Base-by-base conservation (phyloP, 192 early-diverging fungal species). In the Coemansia sp. region DNA sequence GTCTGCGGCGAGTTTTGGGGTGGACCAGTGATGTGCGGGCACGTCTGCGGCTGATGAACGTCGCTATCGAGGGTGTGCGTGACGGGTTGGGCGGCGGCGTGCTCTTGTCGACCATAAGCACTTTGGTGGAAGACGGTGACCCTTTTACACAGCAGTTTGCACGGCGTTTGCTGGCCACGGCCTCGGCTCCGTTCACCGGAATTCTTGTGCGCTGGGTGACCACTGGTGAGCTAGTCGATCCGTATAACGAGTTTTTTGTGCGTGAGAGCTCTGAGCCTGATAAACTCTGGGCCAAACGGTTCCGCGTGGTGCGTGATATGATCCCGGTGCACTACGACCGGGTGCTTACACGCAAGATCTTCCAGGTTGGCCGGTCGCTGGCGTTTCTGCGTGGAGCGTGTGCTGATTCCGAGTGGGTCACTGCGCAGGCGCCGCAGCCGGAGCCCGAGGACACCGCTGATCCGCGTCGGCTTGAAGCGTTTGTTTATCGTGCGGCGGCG, bases 181-280 rank as follows among this genome's bases (percentile, higher is more conserved):
- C 91, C 55, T 70, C 94, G 0, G 81, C 78, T 36, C 97, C 97
- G n/a, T 97, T 99, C 72, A 95, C 88, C 70, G 86, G 87, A 59
- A 95, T 94, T 84, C 83, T 99, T 17, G 85, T 87, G 56, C 86
- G 87, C 32, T 99, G 97, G 97, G 87, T 99, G 17, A 94, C 91
- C 36, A 90, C 93, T 60, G 97, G 97, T 31, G 95, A 96, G 76
- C 82, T 99, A 45, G 89, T 90, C 20, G 97, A 99, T 72, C 93
- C 93, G 18, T 90, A 91, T 69, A 84, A 84, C 30, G 97, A 99
- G 77, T 99, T 96, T 65, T 99, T 97, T 74, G 89, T 97, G 79
- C 3, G 73, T 65, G 69, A 75, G 33, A 83, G 90, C 65, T 71
- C 66, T 6, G 71, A 77, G n/a, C 85, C 89, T 36, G 89, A 91